A percentile compares a stretch with the other conserved stretches of the same genome.
These are phyloP conservation scores for Colletotrichum lini DNA, from an alignment of 2,329 filamentous ascomycete species.

Conservation along the genomic window DNA sequence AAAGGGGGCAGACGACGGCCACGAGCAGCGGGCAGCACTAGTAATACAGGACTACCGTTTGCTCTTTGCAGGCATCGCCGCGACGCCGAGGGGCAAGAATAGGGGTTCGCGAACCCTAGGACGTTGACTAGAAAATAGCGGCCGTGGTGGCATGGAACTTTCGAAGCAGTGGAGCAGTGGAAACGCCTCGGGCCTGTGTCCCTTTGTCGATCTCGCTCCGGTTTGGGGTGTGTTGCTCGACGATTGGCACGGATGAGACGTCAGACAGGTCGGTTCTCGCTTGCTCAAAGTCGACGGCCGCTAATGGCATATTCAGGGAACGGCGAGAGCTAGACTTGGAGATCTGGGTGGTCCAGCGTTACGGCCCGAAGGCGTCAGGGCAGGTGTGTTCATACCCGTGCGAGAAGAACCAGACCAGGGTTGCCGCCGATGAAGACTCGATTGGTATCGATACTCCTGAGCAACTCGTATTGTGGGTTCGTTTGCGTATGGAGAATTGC, in stretches of 20 bases:
- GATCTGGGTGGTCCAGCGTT: constrained; percentile 37
- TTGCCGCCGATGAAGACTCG: constrained; percentile 3
- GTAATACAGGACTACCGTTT: background rate
- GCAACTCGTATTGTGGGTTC: constrained; percentile 13
- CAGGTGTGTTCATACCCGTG: constrained; percentile 12
- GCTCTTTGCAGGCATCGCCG: constrained; percentile 8
- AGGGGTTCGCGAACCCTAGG: constrained; percentile 37
- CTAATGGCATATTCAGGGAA: constrained; percentile 28
- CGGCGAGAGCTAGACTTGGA: constrained; percentile 32
- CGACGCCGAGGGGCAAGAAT: constrained; percentile 29
- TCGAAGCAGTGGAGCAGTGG: constrained; percentile 40
- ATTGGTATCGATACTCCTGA: constrained; percentile 10
- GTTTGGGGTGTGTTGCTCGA: constrained; percentile 8
- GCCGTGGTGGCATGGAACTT: constrained; percentile 28
- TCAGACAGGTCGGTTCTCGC: constrained; percentile 15
- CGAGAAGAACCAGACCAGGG: constrained; percentile 17
- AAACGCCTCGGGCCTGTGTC: constrained; percentile 20
- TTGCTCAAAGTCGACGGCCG: constrained; percentile 24
- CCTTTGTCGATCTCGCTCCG: constrained; percentile 38
- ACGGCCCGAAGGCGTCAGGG: constrained; percentile 39
- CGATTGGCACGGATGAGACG: constrained; percentile 2
- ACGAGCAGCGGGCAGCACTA: background rate
- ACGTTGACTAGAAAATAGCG: constrained; percentile 18
- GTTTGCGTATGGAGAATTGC: constrained; percentile 20
- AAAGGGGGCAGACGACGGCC: constrained; percentile 24